Evolutionary conservation across 768 basidiomycete genomes (phyloP).

Genomic region (Tricholoma sp.): DNA sequence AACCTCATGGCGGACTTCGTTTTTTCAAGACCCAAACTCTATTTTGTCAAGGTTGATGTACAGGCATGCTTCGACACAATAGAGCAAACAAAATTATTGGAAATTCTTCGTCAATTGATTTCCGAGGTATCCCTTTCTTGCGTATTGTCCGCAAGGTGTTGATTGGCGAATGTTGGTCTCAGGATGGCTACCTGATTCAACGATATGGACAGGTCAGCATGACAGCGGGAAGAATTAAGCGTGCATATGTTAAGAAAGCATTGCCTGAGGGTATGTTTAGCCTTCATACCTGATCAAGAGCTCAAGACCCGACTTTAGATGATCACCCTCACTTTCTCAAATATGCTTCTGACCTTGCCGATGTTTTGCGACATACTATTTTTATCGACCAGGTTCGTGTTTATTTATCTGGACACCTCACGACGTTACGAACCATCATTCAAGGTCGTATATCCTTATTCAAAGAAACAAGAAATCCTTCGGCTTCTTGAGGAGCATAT

Average conservation of each 20-base stretch:
- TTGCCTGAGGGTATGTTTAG: conserved; percentile 51
- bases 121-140: conserved; percentile 50
- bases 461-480: conserved; percentile 56
- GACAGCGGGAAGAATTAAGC: conserved; percentile 49
- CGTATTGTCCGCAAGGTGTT: not conserved
- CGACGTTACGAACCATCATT: not conserved
- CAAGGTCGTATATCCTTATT: conserved; percentile 44
- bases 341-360: conserved; percentile 64
- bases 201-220: conserved; percentile 63
- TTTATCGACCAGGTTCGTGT: conserved; percentile 75
- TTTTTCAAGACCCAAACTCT: conserved; percentile 69
- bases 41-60: conserved; percentile 96
- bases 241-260: conserved; percentile 56
- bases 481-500: conserved; percentile 85
- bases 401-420: not conserved
- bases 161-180: not conserved
- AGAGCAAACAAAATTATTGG: conserved; percentile 77
- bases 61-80: conserved; percentile 97
- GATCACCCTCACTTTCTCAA: conserved; percentile 72
- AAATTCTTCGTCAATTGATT: conserved; percentile 68
- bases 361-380: conserved; percentile 63
- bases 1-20: not conserved
- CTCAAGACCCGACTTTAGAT: conserved; percentile 36
- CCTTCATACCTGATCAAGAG: not conserved
- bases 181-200: conserved; percentile 74